Conservation (phyloP, 805 yeast genomes). For the Cyberlindnera euphorbiae region DNA sequence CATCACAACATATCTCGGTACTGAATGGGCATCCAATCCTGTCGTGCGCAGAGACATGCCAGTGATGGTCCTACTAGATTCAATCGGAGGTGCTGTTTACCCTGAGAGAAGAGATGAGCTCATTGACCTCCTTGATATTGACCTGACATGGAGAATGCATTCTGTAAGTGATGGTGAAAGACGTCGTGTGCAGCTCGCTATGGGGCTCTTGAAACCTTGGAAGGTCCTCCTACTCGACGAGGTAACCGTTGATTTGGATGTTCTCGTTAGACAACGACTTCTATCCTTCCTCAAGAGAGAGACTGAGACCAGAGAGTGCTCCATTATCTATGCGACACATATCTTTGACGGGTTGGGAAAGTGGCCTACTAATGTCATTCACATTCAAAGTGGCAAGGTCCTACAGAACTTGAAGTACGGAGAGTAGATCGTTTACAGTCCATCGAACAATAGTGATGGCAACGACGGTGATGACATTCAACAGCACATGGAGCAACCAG, state of each 20-base stretch:
- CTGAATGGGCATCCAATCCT: constrained; percentile 95
- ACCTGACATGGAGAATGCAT: constrained; percentile 88
- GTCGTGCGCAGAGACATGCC: constrained; percentile 89
- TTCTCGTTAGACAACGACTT: constrained; percentile 75
- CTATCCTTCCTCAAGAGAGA: constrained; percentile 70
- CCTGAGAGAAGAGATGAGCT: constrained; percentile 74
- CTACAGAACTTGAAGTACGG: constrained; percentile 31
- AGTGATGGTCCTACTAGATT: constrained; percentile 68
- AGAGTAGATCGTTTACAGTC: constrained; percentile 31
- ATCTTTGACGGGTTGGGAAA: constrained; percentile 90
- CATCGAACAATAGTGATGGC: constrained; percentile 1
- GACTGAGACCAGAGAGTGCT: constrained; percentile 61
- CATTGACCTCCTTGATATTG: constrained; percentile 76
- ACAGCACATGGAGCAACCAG: constrained; percentile 17
- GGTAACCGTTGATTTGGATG: constrained; percentile 95
- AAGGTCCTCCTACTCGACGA: constrained; percentile 83
- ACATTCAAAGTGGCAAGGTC: constrained; percentile 65
- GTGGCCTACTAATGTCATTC: constrained; percentile 86
- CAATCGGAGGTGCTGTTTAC: constrained; percentile 74
- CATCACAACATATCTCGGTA: constrained; percentile 78
- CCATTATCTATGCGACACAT: constrained; percentile 91
- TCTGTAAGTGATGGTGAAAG: constrained; percentile 92
- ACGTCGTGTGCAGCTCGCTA: constrained; percentile 85
- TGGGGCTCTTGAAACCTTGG: constrained; percentile 95
- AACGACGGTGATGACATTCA: constrained; percentile 22